Percentiles rank a stretch among this genome's conserved stretches.
Evolutionary conservation across 495 filamentous ascomycete species (phyloP).

Genomic region (Podospora appendiculata): DNA sequence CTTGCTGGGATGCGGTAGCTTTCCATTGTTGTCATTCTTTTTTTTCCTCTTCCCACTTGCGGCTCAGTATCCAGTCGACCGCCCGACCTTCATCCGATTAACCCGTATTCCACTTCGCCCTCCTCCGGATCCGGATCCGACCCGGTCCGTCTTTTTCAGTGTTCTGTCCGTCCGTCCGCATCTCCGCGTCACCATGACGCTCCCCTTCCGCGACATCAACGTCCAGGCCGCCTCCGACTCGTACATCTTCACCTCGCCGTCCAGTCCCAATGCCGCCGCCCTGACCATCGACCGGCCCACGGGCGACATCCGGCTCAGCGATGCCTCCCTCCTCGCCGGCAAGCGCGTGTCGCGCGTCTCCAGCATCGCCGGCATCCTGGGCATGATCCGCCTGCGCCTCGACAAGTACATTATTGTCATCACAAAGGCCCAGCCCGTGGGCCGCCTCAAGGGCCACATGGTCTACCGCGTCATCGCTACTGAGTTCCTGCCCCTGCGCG

Average conservation of each 20-base stretch:
- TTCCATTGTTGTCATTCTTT: too few species aligned
- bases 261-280: slow-evolving; percentile 77
- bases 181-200: slow-evolving; percentile 33
- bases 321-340: slow-evolving; percentile 62
- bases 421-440: slow-evolving; percentile 87
- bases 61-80: too few species aligned
- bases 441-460: slow-evolving; percentile 83
- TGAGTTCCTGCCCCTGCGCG: slow-evolving; percentile 89
- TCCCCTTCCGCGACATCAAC: slow-evolving; percentile 94
- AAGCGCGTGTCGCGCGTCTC: slow-evolving; percentile 67
- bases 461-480: slow-evolving; percentile 87
- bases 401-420: slow-evolving; percentile 97
- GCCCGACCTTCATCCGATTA: too few species aligned
- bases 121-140: too few species aligned
- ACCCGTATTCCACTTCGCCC: too few species aligned
- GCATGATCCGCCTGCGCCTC: slow-evolving; percentile 81
- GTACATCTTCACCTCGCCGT: slow-evolving; percentile 95
- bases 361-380: slow-evolving; percentile 89
- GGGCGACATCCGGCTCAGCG: slow-evolving; percentile 79
- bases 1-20: too few species aligned
- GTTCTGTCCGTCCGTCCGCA: too few species aligned
- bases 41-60: too few species aligned
- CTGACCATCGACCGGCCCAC: slow-evolving; percentile 85
- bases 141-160: too few species aligned
- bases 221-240: slow-evolving; percentile 82